Base-by-base conservation (phyloP, 2,329 filamentous ascomycete species). In the Nothophaeocryptopus gaeumannii region DNA sequence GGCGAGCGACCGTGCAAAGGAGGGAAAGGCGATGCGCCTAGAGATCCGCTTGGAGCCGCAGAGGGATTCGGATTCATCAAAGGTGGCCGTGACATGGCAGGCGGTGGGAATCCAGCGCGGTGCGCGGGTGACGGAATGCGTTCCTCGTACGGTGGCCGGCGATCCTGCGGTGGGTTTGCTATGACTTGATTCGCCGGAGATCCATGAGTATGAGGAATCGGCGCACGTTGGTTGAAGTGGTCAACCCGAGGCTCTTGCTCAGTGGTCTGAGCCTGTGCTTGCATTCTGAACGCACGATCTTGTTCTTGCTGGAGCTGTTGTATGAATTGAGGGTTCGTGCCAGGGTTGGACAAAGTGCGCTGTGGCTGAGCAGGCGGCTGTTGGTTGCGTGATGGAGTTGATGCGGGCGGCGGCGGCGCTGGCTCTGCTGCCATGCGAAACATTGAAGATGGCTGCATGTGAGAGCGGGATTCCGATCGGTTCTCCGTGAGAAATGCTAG, bases 401-500 rank as follows among this genome's bases (percentile, higher is more conserved):
- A 26, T 26, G 20, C 20, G 11, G 51, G 49, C 37, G 56, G 57
- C 29, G 49, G 52, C 35, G 56, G 50, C 15, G 55, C 45, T 16
- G 54, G 45, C 31, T 63, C 60, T 26, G 52, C 55, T 30, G 51
- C 50, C 36, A 55, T 39, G 20, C 57, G 49, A 39, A 58, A 56
- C 30, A 53, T 44, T 29, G 56, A 38, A 9, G 41, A 49, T 33
- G 55, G 40, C 35, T 48, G 40, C 38, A 59, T 35, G 36, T 47
- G 52, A 10, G 58, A 55, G 15, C 65, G 59, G 38, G 63, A 50
- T 37, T 68, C 65, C 15, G 60, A 48, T 15, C 63, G 56, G 13
- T 58, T 40, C 7, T 69, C 67, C 5, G 63, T 50, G 36, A 67
- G 58, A 50, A 68, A 64, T 9, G 62, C 59, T 44, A 67, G 58